A percentile compares a stretch with the other conserved stretches of the same genome.
phyloP scores from a whole-genome alignment of 106 monocot genomes.

The Narthecium ossifragum region DNA sequence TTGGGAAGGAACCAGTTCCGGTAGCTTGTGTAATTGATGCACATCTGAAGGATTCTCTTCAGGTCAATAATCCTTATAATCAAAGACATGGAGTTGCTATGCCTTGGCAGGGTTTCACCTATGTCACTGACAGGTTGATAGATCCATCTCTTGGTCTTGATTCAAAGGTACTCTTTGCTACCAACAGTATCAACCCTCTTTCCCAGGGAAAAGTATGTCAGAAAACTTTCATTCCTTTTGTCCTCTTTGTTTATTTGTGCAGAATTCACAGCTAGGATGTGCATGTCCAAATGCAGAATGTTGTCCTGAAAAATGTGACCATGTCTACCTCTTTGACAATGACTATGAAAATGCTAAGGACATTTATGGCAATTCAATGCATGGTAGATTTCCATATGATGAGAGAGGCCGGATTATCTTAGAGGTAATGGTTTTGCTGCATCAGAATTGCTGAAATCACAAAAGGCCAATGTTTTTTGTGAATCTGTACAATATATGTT shows the following conservation, averaged over 20 bases:
- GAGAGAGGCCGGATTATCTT: constrained; percentile 60
- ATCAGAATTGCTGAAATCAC: too few species aligned
- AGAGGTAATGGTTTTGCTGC: too few species aligned
- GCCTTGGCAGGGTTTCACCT: constrained; percentile 73
- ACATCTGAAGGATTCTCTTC: constrained; percentile 38
- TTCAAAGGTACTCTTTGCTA: constrained; percentile 44
- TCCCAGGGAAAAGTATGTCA: too few species aligned
- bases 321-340: constrained; percentile 86
- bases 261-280: constrained; percentile 80
- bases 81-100: constrained; percentile 20
- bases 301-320: constrained; percentile 69
- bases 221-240: too few species aligned
- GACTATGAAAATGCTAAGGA: constrained; percentile 72
- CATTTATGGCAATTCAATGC: constrained; percentile 58
- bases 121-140: constrained; percentile 64
- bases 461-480: too few species aligned
- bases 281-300: constrained; percentile 45
- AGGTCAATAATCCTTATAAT: constrained; percentile 3
- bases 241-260: constrained; percentile 16
- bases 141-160: constrained; percentile 54
- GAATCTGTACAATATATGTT: too few species aligned
- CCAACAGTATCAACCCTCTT: too few species aligned
- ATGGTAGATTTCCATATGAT: constrained; percentile 84
- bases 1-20: constrained; percentile 73
- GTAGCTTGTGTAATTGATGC: constrained; percentile 80